Conservation (phyloP, 2,329 filamentous ascomycete genomes). For the Claviceps cyperi region DNA sequence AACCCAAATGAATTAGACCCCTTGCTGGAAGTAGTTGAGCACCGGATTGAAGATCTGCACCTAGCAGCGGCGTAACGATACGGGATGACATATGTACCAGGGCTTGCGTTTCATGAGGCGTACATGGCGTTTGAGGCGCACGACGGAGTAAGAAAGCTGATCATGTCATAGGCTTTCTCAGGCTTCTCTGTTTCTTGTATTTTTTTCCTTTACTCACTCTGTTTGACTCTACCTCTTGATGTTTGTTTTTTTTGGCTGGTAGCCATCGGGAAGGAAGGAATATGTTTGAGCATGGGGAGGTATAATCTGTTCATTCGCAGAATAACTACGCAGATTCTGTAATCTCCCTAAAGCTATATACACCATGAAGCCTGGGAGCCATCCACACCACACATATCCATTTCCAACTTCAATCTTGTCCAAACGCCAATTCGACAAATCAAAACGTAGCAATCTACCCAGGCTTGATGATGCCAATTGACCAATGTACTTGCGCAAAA, state of each 20-base stretch:
- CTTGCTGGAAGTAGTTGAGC: slow-evolving; percentile 56
- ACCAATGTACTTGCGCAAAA: neutral
- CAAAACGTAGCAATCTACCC: too few relatives aligned
- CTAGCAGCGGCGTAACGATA: slow-evolving; percentile 3
- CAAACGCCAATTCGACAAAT: too few relatives aligned
- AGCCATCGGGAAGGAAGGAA: neutral
- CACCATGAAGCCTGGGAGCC: neutral
- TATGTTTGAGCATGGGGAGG: too few relatives aligned
- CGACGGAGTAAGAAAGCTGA: neutral
- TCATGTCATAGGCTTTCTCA: neutral
- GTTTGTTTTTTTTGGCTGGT: neutral
- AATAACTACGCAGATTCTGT: too few relatives aligned
- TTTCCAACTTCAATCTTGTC: too few relatives aligned
- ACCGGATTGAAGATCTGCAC: slow-evolving; percentile 39
- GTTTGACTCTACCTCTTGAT: neutral
- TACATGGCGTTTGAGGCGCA: neutral
- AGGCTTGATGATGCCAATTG: too few relatives aligned
- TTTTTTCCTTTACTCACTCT: neutral
- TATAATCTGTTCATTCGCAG: too few relatives aligned
- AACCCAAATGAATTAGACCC: slow-evolving; percentile 65
- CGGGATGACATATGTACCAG: neutral
- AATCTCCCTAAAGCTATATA: neutral
- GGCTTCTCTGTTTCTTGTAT: neutral
- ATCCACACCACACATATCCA: too few relatives aligned
- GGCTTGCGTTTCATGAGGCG: neutral